Conservation (phyloP, 495 filamentous ascomycete species). For the Penicillium manginii region DNA sequence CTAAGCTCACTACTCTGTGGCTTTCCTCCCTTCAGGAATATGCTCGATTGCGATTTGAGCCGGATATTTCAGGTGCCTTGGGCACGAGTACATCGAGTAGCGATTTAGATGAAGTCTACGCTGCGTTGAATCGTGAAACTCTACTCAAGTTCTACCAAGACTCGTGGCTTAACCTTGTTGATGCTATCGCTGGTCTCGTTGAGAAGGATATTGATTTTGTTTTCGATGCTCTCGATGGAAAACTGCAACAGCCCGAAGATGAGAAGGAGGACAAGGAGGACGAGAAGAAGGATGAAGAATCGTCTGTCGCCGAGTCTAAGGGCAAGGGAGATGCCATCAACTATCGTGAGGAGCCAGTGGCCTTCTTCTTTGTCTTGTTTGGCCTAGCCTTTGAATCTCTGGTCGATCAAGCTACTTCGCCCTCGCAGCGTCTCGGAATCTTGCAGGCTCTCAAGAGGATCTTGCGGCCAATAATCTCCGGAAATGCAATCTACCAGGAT, state of each 20-base stretch:
- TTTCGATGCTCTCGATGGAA: conserved; percentile 93
- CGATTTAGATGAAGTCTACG: conserved; percentile 87
- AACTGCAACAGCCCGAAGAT: conserved; percentile 43
- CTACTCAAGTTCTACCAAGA: conserved; percentile 96
- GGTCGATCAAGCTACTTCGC: conserved; percentile 72
- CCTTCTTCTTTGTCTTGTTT: conserved; percentile 98
- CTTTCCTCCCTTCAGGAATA: conserved; percentile 91
- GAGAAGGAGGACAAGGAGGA: conserved; percentile 45
- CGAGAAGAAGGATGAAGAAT: conserved; percentile 49
- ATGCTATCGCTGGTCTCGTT: conserved; percentile 96
- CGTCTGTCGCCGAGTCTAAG: conserved; percentile 42
- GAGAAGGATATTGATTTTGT: conserved; percentile 97
- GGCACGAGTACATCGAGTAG: conserved; percentile 70
- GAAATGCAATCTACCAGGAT: conserved; percentile 94
- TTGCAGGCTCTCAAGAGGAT: conserved; percentile 94
- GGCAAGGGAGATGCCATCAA: conserved; percentile 78
- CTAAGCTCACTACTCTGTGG: conserved; percentile 89
- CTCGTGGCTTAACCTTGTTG: conserved; percentile 93
- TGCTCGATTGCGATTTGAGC: conserved; percentile 91
- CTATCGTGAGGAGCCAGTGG: conserved; percentile 95
- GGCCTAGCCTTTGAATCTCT: conserved; percentile 95
- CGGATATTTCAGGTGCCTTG: conserved; percentile 88
- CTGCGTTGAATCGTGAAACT: conserved; percentile 91
- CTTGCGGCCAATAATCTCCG: conserved; percentile 89
- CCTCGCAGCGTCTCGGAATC: conserved; percentile 86